Conservation (phyloP, 169 alveolate genomes). For the Eimeria tenella region DNA sequence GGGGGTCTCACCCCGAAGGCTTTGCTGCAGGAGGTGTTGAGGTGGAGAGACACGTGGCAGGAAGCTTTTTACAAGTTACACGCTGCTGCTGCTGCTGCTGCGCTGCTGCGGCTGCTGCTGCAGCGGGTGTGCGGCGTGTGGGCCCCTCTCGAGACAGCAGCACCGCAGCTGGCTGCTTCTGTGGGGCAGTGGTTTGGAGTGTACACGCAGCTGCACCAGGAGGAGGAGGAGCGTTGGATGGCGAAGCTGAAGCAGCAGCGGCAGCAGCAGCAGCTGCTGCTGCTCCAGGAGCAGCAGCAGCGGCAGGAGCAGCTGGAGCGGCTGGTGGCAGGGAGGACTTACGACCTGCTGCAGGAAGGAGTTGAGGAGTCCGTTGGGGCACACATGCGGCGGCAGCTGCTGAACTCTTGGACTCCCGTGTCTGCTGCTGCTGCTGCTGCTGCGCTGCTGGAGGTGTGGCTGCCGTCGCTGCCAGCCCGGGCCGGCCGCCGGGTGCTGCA, state of each 20-base stretch:
- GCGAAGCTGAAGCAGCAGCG: neutral
- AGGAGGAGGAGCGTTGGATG: conserved; percentile 7
- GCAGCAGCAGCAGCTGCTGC: neutral
- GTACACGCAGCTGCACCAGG: conserved; percentile 17
- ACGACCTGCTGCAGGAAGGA: neutral
- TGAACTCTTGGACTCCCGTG: neutral
- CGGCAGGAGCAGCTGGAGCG: neutral
- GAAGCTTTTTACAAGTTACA: neutral
- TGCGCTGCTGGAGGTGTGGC: conserved; percentile 68
- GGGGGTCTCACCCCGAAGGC: neutral
- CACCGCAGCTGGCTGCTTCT: neutral
- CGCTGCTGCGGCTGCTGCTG: conserved; percentile 34
- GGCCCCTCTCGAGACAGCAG: conserved; percentile 45
- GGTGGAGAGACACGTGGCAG: neutral
- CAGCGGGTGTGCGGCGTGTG: neutral
- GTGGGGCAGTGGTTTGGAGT: conserved; percentile 37
- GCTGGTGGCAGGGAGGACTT: conserved; percentile 17
- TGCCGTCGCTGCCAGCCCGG: conserved; percentile 24
- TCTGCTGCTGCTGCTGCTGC: conserved; percentile 7
- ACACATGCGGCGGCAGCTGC: neutral
- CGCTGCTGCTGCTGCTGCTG: conserved; percentile 21
- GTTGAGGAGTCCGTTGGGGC: conserved; percentile 8
- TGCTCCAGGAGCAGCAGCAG: conserved; percentile 3
- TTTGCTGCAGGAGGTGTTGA: neutral
- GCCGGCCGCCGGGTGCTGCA: neutral